A percentile compares a stretch with the other conserved stretches of the same genome.
Evolutionary conservation across 2,329 filamentous ascomycete species (phyloP).

Genomic region (Endoconidiophora polonica): DNA sequence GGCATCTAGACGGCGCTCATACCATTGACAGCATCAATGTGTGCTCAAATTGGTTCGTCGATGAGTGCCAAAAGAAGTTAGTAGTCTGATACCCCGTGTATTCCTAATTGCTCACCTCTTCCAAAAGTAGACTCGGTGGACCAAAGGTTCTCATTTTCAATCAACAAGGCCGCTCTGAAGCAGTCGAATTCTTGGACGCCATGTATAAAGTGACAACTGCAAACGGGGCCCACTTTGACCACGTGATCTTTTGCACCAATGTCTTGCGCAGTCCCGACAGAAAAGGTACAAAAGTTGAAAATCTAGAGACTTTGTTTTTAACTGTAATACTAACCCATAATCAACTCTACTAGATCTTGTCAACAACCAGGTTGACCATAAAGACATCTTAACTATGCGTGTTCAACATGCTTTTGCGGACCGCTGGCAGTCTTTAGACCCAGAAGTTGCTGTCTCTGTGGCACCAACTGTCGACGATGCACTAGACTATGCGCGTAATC

Average conservation of each 20-base stretch:
- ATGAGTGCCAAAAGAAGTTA: constrained; percentile 24
- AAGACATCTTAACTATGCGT: constrained; percentile 33
- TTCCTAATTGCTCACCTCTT: not conserved
- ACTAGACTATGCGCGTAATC: constrained; percentile 27
- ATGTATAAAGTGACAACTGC: constrained; percentile 24
- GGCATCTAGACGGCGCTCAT: constrained; percentile 89
- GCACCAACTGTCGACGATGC: constrained; percentile 39
- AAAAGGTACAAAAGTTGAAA: constrained; percentile 18
- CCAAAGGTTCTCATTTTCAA: constrained; percentile 65
- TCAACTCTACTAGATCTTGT: constrained; percentile 33
- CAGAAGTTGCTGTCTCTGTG: constrained; percentile 28
- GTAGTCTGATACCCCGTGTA: constrained; percentile 1
- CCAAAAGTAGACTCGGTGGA: constrained; percentile 18
- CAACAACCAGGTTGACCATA: constrained; percentile 35
- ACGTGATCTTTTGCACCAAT: constrained; percentile 74
- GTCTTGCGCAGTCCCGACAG: constrained; percentile 26
- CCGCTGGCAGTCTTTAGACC: constrained; percentile 32
- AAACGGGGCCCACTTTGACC: constrained; percentile 37
- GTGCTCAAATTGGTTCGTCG: constrained; percentile 67
- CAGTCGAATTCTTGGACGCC: constrained; percentile 35
- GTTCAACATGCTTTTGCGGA: constrained; percentile 36
- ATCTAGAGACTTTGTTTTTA: not conserved
- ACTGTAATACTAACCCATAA: not conserved
- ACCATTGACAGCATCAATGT: constrained; percentile 77
- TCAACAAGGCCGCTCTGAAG: constrained; percentile 47